Percentiles rank a stretch among this genome's conserved stretches.
Conservation (phyloP, 2,329 filamentous ascomycete genomes). For the Ophiostoma sp. region DNA sequence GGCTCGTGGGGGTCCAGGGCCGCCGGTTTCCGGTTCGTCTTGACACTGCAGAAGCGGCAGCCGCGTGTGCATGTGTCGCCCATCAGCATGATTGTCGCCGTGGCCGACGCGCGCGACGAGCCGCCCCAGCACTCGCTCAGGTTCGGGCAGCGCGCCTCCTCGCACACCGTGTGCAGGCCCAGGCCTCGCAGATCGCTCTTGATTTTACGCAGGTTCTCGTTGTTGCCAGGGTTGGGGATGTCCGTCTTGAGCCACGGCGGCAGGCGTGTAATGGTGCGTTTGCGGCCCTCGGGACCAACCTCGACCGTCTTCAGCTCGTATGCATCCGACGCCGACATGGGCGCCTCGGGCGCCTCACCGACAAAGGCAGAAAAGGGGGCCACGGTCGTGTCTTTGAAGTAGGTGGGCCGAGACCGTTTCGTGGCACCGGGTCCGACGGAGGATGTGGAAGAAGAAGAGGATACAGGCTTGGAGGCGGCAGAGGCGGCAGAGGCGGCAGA, state of each 20-base stretch:
- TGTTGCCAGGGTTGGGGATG: slow-evolving; percentile 65
- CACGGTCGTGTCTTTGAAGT: slow-evolving; percentile 56
- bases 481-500: slow-evolving; percentile 5
- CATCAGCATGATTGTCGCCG: slow-evolving; percentile 99
- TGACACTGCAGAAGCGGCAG: slow-evolving; percentile 95
- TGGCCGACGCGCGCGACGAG: slow-evolving; percentile 78
- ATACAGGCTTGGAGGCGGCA: slow-evolving; percentile 26
- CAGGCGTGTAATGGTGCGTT: slow-evolving; percentile 64
- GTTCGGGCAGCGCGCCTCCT: slow-evolving; percentile 95
- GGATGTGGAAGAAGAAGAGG: slow-evolving; percentile 21
- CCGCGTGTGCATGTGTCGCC: slow-evolving; percentile 96
- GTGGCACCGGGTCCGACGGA: slow-evolving; percentile 24
- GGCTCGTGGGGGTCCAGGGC: slow-evolving; percentile 93
- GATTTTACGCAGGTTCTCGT: slow-evolving; percentile 84
- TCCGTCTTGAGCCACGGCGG: slow-evolving; percentile 96
- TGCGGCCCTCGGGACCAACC: slow-evolving; percentile 58
- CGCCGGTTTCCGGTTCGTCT: slow-evolving; percentile 69
- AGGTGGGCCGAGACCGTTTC: slow-evolving; percentile 40
- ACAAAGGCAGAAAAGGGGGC: slow-evolving; percentile 57
- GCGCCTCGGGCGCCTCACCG: slow-evolving; percentile 36
- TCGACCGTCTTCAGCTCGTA: slow-evolving; percentile 58
- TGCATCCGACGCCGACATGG: slow-evolving; percentile 49
- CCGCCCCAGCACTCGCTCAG: slow-evolving; percentile 98
- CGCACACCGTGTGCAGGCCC: slow-evolving; percentile 90
- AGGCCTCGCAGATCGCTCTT: slow-evolving; percentile 88